Conservation (phyloP, 2,329 filamentous ascomycete species). For the Colletotrichum ledebouriae region DNA sequence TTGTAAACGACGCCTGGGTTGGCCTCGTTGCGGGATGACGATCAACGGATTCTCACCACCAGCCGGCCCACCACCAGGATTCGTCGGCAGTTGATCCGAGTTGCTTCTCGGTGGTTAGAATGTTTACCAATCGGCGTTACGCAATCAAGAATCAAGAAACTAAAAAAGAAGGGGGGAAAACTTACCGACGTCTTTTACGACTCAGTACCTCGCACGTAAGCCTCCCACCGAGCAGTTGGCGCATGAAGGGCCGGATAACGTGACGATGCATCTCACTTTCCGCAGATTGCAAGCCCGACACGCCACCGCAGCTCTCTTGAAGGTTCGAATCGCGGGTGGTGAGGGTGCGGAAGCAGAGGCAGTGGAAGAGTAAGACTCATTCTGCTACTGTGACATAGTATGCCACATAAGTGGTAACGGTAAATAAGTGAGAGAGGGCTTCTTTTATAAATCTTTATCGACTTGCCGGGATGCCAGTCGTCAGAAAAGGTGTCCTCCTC, state of each 20-base stretch:
- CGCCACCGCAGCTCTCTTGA: slow-evolving; percentile 41
- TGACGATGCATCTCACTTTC: slow-evolving; percentile 46
- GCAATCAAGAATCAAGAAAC: background rate
- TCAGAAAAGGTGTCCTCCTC: background rate
- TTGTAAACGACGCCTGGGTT: slow-evolving; percentile 18
- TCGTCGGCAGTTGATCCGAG: slow-evolving; percentile 28
- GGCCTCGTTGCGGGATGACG: slow-evolving; percentile 21
- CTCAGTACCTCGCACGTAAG: slow-evolving; percentile 41
- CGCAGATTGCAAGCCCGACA: slow-evolving; percentile 45
- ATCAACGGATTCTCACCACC: slow-evolving; percentile 24
- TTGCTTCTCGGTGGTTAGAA: slow-evolving; percentile 20
- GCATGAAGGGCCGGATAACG: slow-evolving; percentile 44
- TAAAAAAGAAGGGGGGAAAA: background rate
- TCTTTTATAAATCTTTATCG: slow-evolving; percentile 6
- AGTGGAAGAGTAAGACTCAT: slow-evolving; percentile 10
- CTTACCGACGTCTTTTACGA: slow-evolving; percentile 34
- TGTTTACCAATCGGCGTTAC: background rate
- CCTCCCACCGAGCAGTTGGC: slow-evolving; percentile 45
- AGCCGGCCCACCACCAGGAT: background rate
- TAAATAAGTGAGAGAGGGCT: background rate
- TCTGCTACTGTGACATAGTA: slow-evolving; percentile 24
- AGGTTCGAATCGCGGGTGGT: slow-evolving; percentile 15
- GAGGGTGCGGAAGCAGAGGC: slow-evolving; percentile 3
- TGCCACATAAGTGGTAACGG: background rate
- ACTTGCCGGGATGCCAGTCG: slow-evolving; percentile 9